Conservation (phyloP, 2,329 filamentous ascomycete species). For the Paecilomyces formosus region DNA sequence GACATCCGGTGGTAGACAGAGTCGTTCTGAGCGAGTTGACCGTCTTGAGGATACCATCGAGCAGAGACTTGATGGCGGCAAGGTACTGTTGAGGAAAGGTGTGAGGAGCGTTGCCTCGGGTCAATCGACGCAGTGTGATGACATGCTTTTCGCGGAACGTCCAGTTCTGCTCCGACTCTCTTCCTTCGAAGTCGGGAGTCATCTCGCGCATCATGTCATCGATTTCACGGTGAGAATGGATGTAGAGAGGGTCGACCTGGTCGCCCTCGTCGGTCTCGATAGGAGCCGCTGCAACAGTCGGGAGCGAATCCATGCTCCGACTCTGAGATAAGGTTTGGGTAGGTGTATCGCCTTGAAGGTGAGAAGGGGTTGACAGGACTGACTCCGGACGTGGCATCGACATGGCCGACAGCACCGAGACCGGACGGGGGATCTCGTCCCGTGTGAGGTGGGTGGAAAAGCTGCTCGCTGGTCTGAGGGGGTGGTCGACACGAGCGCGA, state of each 20-base stretch:
- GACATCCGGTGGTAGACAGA: constrained; percentile 78
- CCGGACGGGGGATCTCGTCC: constrained; percentile 20
- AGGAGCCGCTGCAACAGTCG: constrained; percentile 6
- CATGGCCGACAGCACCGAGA: constrained; percentile 19
- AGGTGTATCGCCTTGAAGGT: constrained; percentile 1
- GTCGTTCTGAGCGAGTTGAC: constrained; percentile 80
- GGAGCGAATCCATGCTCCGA: constrained; percentile 8
- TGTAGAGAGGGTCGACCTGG: constrained; percentile 68
- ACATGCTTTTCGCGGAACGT: constrained; percentile 74
- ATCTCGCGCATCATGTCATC: constrained; percentile 81
- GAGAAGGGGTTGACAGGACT: not conserved
- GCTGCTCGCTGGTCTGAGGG: constrained; percentile 13
- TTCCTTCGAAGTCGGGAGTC: constrained; percentile 74
- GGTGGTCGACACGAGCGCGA: too few relatives aligned
- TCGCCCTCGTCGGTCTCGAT: constrained; percentile 55
- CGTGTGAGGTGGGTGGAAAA: constrained; percentile 17
- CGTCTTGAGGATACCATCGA: constrained; percentile 86
- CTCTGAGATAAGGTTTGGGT: constrained; percentile 11
- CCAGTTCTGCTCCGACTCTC: constrained; percentile 89
- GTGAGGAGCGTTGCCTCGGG: constrained; percentile 73
- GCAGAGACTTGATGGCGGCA: constrained; percentile 59
- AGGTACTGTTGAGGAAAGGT: constrained; percentile 70
- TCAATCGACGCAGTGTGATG: constrained; percentile 65
- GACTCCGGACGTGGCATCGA: constrained; percentile 11
- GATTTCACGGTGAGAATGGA: constrained; percentile 79